These are phyloP conservation scores for Rosa rugosa DNA, from an alignment of 306 rosid genomes.

Conservation along the genomic window DNA sequence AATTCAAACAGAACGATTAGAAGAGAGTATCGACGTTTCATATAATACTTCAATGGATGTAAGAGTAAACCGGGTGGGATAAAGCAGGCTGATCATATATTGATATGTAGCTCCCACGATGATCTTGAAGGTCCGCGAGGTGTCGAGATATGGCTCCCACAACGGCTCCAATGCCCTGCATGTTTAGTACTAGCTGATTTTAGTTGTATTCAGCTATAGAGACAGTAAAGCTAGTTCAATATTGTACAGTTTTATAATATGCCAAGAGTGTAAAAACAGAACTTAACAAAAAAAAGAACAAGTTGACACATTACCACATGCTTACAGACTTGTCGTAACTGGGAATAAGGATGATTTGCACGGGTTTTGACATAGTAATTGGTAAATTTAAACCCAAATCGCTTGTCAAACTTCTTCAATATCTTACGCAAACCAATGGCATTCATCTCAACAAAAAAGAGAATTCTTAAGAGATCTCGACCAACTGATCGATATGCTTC, in stretches of 20 bases:
- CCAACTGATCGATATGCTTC: constrained; percentile 74
- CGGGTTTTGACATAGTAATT: constrained; percentile 89
- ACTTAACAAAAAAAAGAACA: constrained; percentile 5
- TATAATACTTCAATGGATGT: constrained; percentile 24
- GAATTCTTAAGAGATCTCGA: constrained; percentile 69
- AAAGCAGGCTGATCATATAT: constrained; percentile 85
- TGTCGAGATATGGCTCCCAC: constrained; percentile 92
- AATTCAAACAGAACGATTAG: not conserved
- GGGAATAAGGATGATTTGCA: constrained; percentile 91
- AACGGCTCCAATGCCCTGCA: constrained; percentile 84
- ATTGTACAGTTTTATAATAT: no score
- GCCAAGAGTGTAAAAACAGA: not conserved
- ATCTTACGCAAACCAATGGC: constrained; percentile 88
- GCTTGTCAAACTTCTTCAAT: constrained; percentile 87
- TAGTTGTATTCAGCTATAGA: not conserved
- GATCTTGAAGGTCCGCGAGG: constrained; percentile 58
- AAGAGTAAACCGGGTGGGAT: constrained; percentile 73
- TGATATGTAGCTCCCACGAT: constrained; percentile 71
- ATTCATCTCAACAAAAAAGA: constrained; percentile 73
- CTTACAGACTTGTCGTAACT: constrained; percentile 86
- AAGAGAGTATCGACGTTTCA: constrained; percentile 2
- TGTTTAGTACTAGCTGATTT: constrained; percentile 18
- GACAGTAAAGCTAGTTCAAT: not conserved
- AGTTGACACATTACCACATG: constrained; percentile 69
- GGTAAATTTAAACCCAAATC: constrained; percentile 75